Evolutionary conservation across 78 protist species (phyloP), one percentile per base, ranked within the genome.

Genomic region (Pirum gemmata): DNA sequence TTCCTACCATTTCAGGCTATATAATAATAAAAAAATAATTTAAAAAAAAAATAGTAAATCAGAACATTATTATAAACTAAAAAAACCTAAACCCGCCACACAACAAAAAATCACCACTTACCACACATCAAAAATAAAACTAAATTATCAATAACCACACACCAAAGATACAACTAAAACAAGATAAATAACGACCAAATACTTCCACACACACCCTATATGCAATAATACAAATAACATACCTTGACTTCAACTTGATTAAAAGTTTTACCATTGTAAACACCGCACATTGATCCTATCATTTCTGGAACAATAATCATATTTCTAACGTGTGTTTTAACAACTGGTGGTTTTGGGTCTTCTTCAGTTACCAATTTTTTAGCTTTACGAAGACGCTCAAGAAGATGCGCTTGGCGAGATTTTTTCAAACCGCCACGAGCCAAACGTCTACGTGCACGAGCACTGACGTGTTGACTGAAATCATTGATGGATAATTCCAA

Each of bases 231-330:
- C 21, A 21, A n/a, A 35, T 1, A 29, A 21, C 83, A 0, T 35
- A 93, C 97, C 96, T 97, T 97, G 92, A 98, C 83, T 90, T 98
- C 99, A 41, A 99, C 99, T 39, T 89, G 86, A 92, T 86, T 95
- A 96, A 93, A 99, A 41, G 83, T 73, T 95, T 98, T 97, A 72
- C 99, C 99, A 94, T 99, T 98, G 99, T 99, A 96, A 41, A 99
- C 95, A 83, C 98, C 99, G 51, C 98, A 95, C 73, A 96, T 87
- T 41, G 96, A 90, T 76, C 99, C 99, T 40, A 99, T 97, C 99
- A 99, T 99, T 91, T 96, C 98, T 82, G 99, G 99, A 61, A 97
- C 93, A 78, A 99, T 93, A 94, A 98, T 91, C 98, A 98, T 97
- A 97, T 96, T 82, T 79, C 99, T 93, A 61, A 95, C 94, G 92